Conservation (phyloP, 768 basidiomycete species). For the Tulasnella sp. region DNA sequence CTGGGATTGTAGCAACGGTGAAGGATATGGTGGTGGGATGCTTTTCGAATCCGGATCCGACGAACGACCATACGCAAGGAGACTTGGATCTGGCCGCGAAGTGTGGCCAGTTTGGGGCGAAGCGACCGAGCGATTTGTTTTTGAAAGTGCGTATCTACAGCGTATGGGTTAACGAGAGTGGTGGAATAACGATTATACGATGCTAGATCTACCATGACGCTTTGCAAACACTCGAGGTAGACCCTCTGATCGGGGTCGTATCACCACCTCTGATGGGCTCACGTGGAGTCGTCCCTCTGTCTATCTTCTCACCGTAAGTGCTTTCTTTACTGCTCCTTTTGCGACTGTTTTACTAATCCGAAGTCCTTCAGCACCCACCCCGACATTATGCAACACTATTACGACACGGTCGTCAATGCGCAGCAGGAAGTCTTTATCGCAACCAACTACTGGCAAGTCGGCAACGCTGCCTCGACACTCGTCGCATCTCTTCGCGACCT, state of each 20-base stretch:
- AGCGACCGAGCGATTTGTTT: conserved; percentile 61
- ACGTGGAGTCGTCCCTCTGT: conserved; percentile 64
- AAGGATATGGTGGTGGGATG: background rate
- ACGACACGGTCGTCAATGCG: conserved; percentile 62
- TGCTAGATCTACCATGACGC: conserved; percentile 64
- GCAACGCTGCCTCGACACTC: conserved; percentile 56
- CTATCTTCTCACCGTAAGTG: conserved; percentile 55
- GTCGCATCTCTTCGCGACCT: conserved; percentile 58
- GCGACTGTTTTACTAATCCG: conserved; percentile 30
- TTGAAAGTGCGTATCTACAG: conserved; percentile 51
- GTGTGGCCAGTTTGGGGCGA: conserved; percentile 57
- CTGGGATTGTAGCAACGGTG: conserved; percentile 34
- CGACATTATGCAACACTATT: conserved; percentile 70
- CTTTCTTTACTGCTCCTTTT: background rate
- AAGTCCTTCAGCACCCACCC: conserved; percentile 37
- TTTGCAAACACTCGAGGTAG: conserved; percentile 58
- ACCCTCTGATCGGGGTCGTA: conserved; percentile 60
- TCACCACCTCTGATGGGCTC: conserved; percentile 67
- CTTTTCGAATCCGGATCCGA: conserved; percentile 14
- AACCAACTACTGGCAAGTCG: conserved; percentile 65
- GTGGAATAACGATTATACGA: background rate
- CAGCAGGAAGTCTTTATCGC: conserved; percentile 67
- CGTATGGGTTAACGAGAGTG: background rate
- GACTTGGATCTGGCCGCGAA: conserved; percentile 53
- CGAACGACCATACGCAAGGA: conserved; percentile 44